Evolutionary conservation across 2,329 filamentous ascomycete genomes (phyloP).

Genomic region (Ilyonectria sp.): DNA sequence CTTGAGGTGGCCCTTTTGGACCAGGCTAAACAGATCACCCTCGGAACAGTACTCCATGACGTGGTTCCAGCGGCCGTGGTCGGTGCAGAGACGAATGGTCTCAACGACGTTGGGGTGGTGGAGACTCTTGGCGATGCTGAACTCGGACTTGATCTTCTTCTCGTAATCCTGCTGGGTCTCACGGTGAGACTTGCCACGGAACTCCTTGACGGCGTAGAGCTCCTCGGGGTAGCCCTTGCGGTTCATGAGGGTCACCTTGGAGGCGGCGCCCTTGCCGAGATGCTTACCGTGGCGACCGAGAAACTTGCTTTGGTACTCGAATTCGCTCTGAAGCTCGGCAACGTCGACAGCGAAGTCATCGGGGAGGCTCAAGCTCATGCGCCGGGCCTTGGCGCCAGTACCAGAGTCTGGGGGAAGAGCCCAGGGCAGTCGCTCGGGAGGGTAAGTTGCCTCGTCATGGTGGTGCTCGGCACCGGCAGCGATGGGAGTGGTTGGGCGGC

Average conservation of each 20-base stretch:
- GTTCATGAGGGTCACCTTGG: slow-evolving; percentile 85
- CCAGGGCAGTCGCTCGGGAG: slow-evolving; percentile 67
- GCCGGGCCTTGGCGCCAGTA: slow-evolving; percentile 83
- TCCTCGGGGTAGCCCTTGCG: slow-evolving; percentile 76
- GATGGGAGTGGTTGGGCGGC: slow-evolving; percentile 47
- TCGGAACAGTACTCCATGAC: slow-evolving; percentile 94
- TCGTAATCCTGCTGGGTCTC: slow-evolving; percentile 84
- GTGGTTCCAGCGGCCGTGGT: slow-evolving; percentile 86
- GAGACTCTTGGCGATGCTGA: slow-evolving; percentile 86
- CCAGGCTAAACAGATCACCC: slow-evolving; percentile 84
- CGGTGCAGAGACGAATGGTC: slow-evolving; percentile 81
- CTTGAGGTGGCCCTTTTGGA: slow-evolving; percentile 79
- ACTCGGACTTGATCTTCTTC: slow-evolving; percentile 93
- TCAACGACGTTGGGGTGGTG: slow-evolving; percentile 91
- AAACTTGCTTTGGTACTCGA: slow-evolving; percentile 78
- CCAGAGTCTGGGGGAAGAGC: slow-evolving; percentile 77
- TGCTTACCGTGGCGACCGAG: slow-evolving; percentile 81
- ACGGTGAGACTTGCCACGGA: slow-evolving; percentile 78
- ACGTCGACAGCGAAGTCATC: slow-evolving; percentile 82
- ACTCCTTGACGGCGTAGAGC: slow-evolving; percentile 90
- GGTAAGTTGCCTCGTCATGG: slow-evolving; percentile 49
- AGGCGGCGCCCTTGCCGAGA: slow-evolving; percentile 86
- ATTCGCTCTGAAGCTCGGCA: slow-evolving; percentile 78
- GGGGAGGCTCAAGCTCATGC: slow-evolving; percentile 80
- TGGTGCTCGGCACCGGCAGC: slow-evolving; percentile 31